phyloP scores from a whole-genome alignment of 1,284 basidiomycete genomes.

The Meira miltonrushii region DNA sequence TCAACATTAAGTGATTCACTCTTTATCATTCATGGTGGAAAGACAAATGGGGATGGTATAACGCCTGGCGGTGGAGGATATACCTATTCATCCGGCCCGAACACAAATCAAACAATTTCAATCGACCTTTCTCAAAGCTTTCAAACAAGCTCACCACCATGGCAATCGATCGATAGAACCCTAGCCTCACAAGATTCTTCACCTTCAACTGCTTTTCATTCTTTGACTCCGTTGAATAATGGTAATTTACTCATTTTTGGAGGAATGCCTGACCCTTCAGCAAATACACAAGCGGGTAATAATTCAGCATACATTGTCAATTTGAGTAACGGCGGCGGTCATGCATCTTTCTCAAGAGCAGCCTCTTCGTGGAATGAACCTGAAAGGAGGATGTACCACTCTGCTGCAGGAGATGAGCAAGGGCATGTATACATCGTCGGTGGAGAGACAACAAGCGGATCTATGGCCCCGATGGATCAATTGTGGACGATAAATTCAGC shows the following conservation, averaged over 20 bases:
- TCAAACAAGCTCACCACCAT: slow-evolving; percentile 24
- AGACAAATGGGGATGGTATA: slow-evolving; percentile 27
- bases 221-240: slow-evolving; percentile 33
- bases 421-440: slow-evolving; percentile 36
- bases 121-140: slow-evolving; percentile 33
- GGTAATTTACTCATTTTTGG: slow-evolving; percentile 36
- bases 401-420: slow-evolving; percentile 25
- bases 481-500: slow-evolving; percentile 21
- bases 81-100: slow-evolving; percentile 38
- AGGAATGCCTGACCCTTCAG: slow-evolving; percentile 35
- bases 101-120: slow-evolving; percentile 26
- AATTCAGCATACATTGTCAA: slow-evolving; percentile 36
- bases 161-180: slow-evolving; percentile 16
- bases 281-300: slow-evolving; percentile 15
- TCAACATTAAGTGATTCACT: slow-evolving; percentile 27
- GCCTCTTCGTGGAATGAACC: slow-evolving; percentile 30
- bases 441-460: slow-evolving; percentile 42
- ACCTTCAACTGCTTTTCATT: slow-evolving; percentile 34
- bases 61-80: slow-evolving; percentile 28
- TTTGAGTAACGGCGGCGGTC: slow-evolving; percentile 15
- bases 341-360: slow-evolving; percentile 11
- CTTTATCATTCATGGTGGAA: slow-evolving; percentile 42
- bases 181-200: slow-evolving; percentile 9
- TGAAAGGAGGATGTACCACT: slow-evolving; percentile 36
- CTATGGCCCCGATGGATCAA: slow-evolving; percentile 24